Evolutionary conservation across 179 eudicot genomes (phyloP).

Genomic region (Dionaea muscipula): DNA sequence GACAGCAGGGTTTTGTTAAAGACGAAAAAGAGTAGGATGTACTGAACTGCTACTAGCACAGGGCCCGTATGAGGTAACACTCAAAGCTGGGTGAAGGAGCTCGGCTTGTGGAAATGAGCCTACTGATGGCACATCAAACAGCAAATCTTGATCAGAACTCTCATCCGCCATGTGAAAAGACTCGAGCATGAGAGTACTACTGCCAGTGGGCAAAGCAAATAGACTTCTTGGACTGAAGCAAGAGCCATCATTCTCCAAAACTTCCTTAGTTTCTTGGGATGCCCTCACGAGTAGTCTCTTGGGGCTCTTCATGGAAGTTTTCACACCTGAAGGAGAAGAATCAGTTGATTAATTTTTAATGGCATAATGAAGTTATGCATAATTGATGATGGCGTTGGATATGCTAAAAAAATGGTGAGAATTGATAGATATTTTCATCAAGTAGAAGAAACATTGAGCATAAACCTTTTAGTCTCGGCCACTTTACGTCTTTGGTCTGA

Average conservation of each 20-base stretch:
- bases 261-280: slow-evolving; percentile 33
- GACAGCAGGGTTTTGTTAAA: slow-evolving; percentile 18
- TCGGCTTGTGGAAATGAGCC: slow-evolving; percentile 82
- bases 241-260: slow-evolving; percentile 28
- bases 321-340: slow-evolving; percentile 36
- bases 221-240: slow-evolving; percentile 43
- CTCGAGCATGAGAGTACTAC: slow-evolving; percentile 39
- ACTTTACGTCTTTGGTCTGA: too few relatives aligned
- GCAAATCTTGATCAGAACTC: slow-evolving; percentile 64
- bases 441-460: too few relatives aligned
- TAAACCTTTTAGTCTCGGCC: too few relatives aligned
- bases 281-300: slow-evolving; percentile 34
- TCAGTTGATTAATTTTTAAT: background rate
- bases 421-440: too few relatives aligned
- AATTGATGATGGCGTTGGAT: too few relatives aligned
- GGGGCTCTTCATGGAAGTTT: slow-evolving; percentile 38
- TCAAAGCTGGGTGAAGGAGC: slow-evolving; percentile 53
- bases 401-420: too few relatives aligned
- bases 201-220: slow-evolving; percentile 39
- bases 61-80: slow-evolving; percentile 48
- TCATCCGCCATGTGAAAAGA: slow-evolving; percentile 45
- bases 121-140: slow-evolving; percentile 65
- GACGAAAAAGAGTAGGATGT: slow-evolving; percentile 29
- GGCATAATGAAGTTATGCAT: background rate
- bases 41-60: slow-evolving; percentile 60